Evolutionary conservation across 495 filamentous ascomycete species (phyloP), one percentile per base, ranked within the genome.

Genomic region (Collariella sp.): DNA sequence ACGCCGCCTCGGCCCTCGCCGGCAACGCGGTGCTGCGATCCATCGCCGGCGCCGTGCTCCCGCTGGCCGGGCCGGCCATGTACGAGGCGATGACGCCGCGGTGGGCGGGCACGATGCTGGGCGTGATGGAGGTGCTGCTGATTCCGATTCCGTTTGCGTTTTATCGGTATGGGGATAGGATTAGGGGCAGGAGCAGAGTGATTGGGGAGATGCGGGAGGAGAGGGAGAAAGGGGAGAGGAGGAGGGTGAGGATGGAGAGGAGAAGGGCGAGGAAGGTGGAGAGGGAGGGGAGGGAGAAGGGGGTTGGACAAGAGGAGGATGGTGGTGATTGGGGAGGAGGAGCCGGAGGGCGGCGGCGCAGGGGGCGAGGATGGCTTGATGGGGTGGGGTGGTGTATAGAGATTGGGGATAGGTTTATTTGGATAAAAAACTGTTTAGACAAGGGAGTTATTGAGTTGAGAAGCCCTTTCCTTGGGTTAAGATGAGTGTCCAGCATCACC

Each of bases 141-240:
- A 81, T 91, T 16, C 88, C 88, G 0, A 91, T 94, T 57, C 88
- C 88, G 0, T 77, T 89, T 47, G 69, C 85, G 10, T 93, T 94
- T 61, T 94, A 88, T 55, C 77, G 74, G 35, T 90, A 86, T 60
- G 88, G 88, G 0, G 74, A 80, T 19, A 75, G 68, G 58, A 89
- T 95, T 44, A 74, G 89, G 16, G 72, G 67, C 49, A 81, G 72
- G 62, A 88, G 83, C 51, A 70, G 71, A 9, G 70, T 91, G 19
- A 88, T 94, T 49, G 65, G 75, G 54, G 67, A 72, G 44, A 83
- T 95, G 81, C 76, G 84, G 55, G 83, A 82, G 63, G 86, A 91
- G 54, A 78, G 80, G 65, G 79, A 76, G 58, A 81, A 71, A 66
- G 63, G 80, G 34, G 83, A 87, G 54, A 72, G 70, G 23, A 76